phyloP scores from a whole-genome alignment of 768 basidiomycete species.

The Pisolithus microcarpus region DNA sequence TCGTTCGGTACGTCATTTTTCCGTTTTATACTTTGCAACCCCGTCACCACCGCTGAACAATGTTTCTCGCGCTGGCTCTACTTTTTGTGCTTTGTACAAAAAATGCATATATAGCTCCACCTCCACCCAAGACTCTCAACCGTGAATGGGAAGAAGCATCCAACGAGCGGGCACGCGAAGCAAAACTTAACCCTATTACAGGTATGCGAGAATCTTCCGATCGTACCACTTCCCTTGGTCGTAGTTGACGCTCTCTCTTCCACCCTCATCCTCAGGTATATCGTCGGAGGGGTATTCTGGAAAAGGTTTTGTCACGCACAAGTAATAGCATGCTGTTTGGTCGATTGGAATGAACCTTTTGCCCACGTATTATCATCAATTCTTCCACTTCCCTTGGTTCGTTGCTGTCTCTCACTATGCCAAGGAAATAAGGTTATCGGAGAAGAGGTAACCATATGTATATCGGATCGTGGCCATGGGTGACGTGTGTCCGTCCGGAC shows the following conservation, averaged over 20 bases:
- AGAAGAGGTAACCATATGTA: too few species aligned
- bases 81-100: too few species aligned
- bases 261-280: slow-evolving; percentile 49
- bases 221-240: neutral
- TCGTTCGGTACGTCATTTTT: slow-evolving; percentile 45
- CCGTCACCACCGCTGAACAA: neutral
- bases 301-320: slow-evolving; percentile 61
- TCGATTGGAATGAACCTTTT: neutral
- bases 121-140: slow-evolving; percentile 73
- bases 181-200: slow-evolving; percentile 85
- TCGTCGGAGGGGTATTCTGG: slow-evolving; percentile 82
- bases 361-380: neutral
- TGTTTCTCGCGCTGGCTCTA: neutral
- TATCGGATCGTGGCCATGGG: too few species aligned
- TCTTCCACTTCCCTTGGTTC: too few species aligned
- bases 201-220: slow-evolving; percentile 63
- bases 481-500: too few species aligned
- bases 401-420: too few species aligned
- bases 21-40: neutral
- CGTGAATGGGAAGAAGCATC: slow-evolving; percentile 93
- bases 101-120: slow-evolving; percentile 39
- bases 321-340: slow-evolving; percentile 20
- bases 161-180: slow-evolving; percentile 74
- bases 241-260: neutral
- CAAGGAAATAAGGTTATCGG: too few species aligned